These are phyloP conservation scores for Sordariomycetes sp. DNA, from an alignment of 2,329 filamentous ascomycete species.

Conservation along the genomic window DNA sequence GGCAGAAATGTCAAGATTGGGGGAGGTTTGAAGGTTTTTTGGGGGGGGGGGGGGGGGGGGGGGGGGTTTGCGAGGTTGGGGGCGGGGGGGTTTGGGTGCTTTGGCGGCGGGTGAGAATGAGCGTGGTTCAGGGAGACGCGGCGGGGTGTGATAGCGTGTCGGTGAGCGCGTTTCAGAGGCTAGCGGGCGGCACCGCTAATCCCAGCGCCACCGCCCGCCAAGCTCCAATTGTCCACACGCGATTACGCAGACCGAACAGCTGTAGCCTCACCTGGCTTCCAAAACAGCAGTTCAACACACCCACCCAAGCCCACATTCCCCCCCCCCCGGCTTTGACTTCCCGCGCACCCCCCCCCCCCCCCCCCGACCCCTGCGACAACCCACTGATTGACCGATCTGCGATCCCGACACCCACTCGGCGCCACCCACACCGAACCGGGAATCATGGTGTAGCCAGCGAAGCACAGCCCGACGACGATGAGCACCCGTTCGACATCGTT, in stretches of 20 bases:
- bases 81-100: not conserved
- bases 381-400: not conserved
- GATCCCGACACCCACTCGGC: not conserved
- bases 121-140: no score
- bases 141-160: no score
- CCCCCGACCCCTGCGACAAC: not conserved
- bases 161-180: no score
- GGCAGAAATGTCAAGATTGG: not conserved
- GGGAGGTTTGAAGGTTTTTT: not conserved
- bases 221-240: not conserved
- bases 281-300: not conserved
- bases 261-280: not conserved
- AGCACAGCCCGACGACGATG: slow-evolving; percentile 29
- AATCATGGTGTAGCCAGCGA: slow-evolving; percentile 21
- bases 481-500: slow-evolving; percentile 40
- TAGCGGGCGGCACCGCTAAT: no score
- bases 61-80: not conserved
- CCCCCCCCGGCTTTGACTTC: not conserved
- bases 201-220: not conserved
- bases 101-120: no score
- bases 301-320: not conserved
- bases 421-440: slow-evolving; percentile 4
- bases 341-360: not conserved
- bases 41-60: not conserved
- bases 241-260: not conserved